phyloP scores from a whole-genome alignment of 208 protist genomes.

The Porcisia hertigi region DNA sequence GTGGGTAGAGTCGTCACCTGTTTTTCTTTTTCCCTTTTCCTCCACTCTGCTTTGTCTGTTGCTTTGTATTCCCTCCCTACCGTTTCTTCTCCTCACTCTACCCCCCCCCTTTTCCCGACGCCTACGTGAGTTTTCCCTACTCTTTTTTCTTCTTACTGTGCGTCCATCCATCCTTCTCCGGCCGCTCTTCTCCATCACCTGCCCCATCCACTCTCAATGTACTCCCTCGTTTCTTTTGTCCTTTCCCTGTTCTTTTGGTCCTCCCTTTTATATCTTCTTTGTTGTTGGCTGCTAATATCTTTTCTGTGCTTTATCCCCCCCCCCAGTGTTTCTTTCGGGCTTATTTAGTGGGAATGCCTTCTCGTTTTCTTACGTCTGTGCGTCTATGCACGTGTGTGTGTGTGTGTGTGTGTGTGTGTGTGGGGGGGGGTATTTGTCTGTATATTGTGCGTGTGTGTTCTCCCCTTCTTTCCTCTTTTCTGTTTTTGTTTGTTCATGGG shows the following conservation, averaged over 20 bases:
- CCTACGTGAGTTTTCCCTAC: background rate
- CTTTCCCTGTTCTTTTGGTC: background rate
- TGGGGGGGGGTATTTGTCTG: no score
- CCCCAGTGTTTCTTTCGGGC: background rate
- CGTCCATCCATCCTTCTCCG: background rate
- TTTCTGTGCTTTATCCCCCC: background rate
- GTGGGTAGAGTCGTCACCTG: background rate
- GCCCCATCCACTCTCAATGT: background rate
- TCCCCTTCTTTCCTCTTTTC: background rate
- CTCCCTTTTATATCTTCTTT: constrained; percentile 3
- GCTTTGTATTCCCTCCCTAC: background rate
- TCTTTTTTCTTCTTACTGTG: constrained; percentile 9
- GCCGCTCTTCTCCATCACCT: background rate
- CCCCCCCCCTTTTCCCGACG: background rate
- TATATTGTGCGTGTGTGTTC: background rate
- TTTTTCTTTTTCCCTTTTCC: background rate
- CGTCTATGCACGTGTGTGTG: background rate
- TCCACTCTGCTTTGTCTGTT: background rate
- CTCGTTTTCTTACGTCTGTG: background rate
- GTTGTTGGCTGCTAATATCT: background rate
- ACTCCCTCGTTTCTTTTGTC: constrained; percentile 2
- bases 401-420: background rate
- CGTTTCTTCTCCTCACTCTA: background rate
- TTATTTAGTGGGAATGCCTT: background rate
- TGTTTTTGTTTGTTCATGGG: background rate